A percentile compares a stretch with the other conserved stretches of the same genome.
Conservation (phyloP, 148 eudicot species). For the Oxyria digyna region DNA sequence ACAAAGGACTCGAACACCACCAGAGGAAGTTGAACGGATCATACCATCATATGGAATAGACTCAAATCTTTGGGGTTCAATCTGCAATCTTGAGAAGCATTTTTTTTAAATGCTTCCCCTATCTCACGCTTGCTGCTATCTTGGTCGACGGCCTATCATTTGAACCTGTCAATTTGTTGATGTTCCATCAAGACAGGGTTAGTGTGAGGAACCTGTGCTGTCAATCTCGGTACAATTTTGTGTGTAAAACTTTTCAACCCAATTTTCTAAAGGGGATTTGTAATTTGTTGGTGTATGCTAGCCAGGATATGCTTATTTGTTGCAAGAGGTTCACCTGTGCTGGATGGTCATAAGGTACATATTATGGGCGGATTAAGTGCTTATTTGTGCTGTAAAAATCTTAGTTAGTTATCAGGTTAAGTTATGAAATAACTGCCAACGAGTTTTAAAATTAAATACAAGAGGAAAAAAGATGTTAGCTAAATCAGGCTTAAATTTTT, state of each 20-base stretch:
- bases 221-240: not conserved
- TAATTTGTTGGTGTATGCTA: not conserved
- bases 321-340: too few species aligned
- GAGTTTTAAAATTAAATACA: too few species aligned
- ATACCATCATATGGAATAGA: not conserved
- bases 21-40: slow-evolving; percentile 17
- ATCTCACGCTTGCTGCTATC: not conserved
- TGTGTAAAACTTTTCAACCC: not conserved
- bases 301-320: too few species aligned
- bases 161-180: too few species aligned
- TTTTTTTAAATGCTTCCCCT: not conserved
- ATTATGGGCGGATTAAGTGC: too few species aligned
- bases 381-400: too few species aligned
- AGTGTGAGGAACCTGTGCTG: not conserved
- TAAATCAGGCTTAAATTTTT: not conserved
- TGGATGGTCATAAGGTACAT: too few species aligned
- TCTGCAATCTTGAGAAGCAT: not conserved
- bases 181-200: too few species aligned
- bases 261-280: not conserved
- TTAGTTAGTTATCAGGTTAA: too few species aligned
- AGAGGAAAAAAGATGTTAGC: too few species aligned
- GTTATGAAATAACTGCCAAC: too few species aligned
- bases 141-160: not conserved
- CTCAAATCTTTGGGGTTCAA: not conserved
- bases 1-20: slow-evolving; percentile 45